Conservation (phyloP, 306 rosid genomes). For the Biancaea sappan region DNA sequence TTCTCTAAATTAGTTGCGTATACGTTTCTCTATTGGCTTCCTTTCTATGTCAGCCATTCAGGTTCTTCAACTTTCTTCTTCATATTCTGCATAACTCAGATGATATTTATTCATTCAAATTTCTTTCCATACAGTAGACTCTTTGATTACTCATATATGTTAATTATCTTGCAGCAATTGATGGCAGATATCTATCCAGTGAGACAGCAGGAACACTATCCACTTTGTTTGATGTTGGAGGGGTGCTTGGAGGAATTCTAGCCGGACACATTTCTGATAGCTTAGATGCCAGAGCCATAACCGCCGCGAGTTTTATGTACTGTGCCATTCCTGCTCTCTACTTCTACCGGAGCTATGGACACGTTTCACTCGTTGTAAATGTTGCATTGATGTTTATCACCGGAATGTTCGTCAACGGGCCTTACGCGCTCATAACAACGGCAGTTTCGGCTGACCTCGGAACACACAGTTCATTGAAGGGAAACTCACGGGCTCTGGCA, state of each 20-base stretch:
- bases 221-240: conserved; percentile 92
- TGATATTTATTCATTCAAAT: too few species aligned
- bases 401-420: conserved; percentile 92
- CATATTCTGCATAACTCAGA: too few species aligned
- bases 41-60: conserved; percentile 88
- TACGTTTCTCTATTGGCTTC: conserved; percentile 97
- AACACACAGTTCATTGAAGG: conserved; percentile 82
- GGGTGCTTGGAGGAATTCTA: conserved; percentile 88
- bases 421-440: conserved; percentile 93
- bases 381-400: conserved; percentile 71
- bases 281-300: conserved; percentile 79
- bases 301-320: conserved; percentile 98
- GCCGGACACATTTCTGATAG: conserved; percentile 94
- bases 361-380: conserved; percentile 57
- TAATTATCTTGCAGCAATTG: conserved; percentile 69
- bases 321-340: conserved; percentile 93
- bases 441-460: conserved; percentile 97
- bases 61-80: conserved; percentile 44
- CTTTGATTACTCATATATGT: conserved; percentile 30
- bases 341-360: conserved; percentile 77
- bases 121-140: conserved; percentile 11
- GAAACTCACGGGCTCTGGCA: conserved; percentile 88
- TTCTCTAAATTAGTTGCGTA: conserved; percentile 97
- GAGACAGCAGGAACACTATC: conserved; percentile 75
- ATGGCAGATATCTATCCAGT: conserved; percentile 74